These are phyloP conservation scores for Cyberlindnera nakhonratchasimensis DNA, from an alignment of 805 yeast genomes.

Conservation along the genomic window DNA sequence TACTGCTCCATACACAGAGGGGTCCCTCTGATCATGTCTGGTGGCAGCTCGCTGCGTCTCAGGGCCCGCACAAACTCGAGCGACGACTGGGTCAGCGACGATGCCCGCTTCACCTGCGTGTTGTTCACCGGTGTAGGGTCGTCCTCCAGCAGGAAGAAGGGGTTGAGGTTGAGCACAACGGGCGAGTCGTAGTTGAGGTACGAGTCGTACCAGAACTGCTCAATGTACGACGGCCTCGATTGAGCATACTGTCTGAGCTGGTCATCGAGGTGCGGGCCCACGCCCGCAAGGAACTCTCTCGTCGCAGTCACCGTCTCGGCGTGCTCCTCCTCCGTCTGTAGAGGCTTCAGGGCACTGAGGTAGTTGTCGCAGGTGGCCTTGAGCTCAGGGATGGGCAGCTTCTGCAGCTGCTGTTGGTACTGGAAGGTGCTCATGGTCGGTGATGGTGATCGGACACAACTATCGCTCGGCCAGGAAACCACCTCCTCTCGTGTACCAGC, in stretches of 20 bases:
- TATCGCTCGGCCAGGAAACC: too few species aligned
- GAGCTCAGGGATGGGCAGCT: slow-evolving; percentile 79
- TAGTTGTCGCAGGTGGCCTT: slow-evolving; percentile 64
- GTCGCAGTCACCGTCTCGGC: slow-evolving; percentile 57
- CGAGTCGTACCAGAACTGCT: slow-evolving; percentile 93
- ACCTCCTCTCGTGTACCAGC: too few species aligned
- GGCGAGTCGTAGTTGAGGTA: slow-evolving; percentile 84
- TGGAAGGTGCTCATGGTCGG: slow-evolving; percentile 44
- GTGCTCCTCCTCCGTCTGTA: slow-evolving; percentile 77
- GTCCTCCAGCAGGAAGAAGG: slow-evolving; percentile 85
- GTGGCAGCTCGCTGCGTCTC: slow-evolving; percentile 67
- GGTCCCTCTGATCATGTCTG: slow-evolving; percentile 62
- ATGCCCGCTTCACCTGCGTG: slow-evolving; percentile 73
- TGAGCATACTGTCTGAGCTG: slow-evolving; percentile 60
- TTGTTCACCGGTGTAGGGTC: slow-evolving; percentile 63
- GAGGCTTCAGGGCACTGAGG: slow-evolving; percentile 64
- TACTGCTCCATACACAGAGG: slow-evolving; percentile 91
- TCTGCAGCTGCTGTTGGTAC: slow-evolving; percentile 53
- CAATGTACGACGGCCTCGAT: slow-evolving; percentile 75
- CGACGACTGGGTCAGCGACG: slow-evolving; percentile 71
- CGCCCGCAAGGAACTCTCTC: slow-evolving; percentile 48
- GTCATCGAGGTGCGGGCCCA: slow-evolving; percentile 57
- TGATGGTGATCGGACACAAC: too few species aligned
- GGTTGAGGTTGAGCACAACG: slow-evolving; percentile 88
- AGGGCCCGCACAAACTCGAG: slow-evolving; percentile 78